Conservation (phyloP, 306 rosid genomes). For the Castanea crenata region DNA sequence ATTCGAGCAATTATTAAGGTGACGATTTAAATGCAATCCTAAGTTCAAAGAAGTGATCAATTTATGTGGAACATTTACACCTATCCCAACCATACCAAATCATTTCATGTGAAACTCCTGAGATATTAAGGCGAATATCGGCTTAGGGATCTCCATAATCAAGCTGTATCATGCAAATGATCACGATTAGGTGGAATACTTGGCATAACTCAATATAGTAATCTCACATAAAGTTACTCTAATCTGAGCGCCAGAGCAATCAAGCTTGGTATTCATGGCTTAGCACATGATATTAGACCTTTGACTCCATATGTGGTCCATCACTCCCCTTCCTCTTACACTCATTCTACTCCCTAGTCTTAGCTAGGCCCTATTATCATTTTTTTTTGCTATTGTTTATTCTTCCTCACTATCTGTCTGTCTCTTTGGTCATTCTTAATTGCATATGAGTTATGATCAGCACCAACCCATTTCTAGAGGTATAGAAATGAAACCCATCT, state of each 20-base stretch:
- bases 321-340: background rate
- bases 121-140: slow-evolving; percentile 26
- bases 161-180: slow-evolving; percentile 15
- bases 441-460: background rate
- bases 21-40: background rate
- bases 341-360: background rate
- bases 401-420: background rate
- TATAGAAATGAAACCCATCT: background rate
- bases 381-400: background rate
- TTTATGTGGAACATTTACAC: too few species aligned
- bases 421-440: background rate
- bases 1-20: too few species aligned
- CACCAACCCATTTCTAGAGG: background rate
- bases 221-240: background rate
- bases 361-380: background rate
- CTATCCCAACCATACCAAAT: background rate
- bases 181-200: slow-evolving; percentile 23
- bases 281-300: slow-evolving; percentile 7
- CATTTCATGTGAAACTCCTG: slow-evolving; percentile 28
- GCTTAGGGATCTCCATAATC: slow-evolving; percentile 21
- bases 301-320: slow-evolving; percentile 35
- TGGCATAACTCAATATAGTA: background rate
- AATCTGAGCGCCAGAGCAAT: slow-evolving; percentile 3
- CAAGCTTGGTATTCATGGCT: background rate
- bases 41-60: too few species aligned